Evolutionary conservation across 495 filamentous ascomycete genomes (phyloP).

Genomic region (Pyronema domesticum): DNA sequence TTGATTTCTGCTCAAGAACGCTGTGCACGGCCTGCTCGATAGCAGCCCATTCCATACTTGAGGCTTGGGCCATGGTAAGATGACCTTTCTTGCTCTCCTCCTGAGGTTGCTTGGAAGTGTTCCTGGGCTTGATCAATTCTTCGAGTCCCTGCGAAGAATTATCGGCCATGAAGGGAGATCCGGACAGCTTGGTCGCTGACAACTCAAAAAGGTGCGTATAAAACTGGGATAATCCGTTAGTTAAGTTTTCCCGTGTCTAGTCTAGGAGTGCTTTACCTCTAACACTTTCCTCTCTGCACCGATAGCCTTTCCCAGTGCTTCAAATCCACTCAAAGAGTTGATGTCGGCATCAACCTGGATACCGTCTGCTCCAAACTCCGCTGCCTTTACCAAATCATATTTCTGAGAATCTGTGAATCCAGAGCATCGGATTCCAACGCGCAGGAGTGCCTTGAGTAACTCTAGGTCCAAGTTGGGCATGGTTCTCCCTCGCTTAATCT

Average conservation of each 20-base stretch:
- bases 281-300: constrained; percentile 18
- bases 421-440: constrained; percentile 18
- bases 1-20: constrained; percentile 7
- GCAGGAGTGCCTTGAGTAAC: constrained; percentile 17
- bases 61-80: constrained; percentile 22
- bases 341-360: constrained; percentile 17
- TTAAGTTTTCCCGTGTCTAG: background rate
- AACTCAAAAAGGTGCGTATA: constrained; percentile 20
- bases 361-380: constrained; percentile 21
- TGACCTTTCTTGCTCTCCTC: constrained; percentile 15
- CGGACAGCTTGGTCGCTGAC: background rate
- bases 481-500: constrained; percentile 24
- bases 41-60: constrained; percentile 16
- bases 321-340: constrained; percentile 17
- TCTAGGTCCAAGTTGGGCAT: constrained; percentile 23
- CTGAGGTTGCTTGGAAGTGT: constrained; percentile 3
- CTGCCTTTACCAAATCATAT: constrained; percentile 20
- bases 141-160: background rate
- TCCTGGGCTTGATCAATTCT: constrained; percentile 4
- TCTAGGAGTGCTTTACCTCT: constrained; percentile 14
- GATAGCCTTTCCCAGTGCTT: constrained; percentile 19
- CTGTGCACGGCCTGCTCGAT: constrained; percentile 17
- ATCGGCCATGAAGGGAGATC: constrained; percentile 14
- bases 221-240: constrained; percentile 10
- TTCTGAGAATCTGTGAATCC: constrained; percentile 25